Conservation (phyloP, 1,284 basidiomycete genomes). For the Moniliella sp. region DNA sequence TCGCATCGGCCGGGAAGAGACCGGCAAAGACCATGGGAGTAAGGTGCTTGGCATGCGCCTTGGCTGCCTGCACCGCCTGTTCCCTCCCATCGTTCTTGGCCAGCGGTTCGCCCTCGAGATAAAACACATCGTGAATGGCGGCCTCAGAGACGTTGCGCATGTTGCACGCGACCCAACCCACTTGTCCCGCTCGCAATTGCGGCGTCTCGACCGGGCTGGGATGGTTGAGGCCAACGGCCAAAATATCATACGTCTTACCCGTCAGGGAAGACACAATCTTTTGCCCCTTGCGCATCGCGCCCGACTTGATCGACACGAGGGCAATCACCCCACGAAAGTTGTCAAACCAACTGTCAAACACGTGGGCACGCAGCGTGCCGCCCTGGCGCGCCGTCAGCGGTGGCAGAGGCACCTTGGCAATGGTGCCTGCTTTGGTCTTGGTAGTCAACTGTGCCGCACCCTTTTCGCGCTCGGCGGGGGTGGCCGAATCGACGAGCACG, state of each 20-base stretch:
- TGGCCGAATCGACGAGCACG: conserved; percentile 61
- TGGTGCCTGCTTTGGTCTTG: not conserved
- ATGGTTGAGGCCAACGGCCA: conserved; percentile 74
- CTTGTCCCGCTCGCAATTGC: conserved; percentile 61
- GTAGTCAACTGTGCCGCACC: conserved; percentile 35
- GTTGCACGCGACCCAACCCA: conserved; percentile 64
- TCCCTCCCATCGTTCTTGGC: conserved; percentile 69
- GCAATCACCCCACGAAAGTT: conserved; percentile 89
- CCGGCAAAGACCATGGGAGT: conserved; percentile 96
- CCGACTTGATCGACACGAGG: conserved; percentile 52
- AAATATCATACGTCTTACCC: conserved; percentile 71
- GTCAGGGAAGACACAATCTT: conserved; percentile 62
- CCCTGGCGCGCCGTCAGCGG: conserved; percentile 8
- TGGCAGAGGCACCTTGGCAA: not conserved
- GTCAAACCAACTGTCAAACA: conserved; percentile 84
- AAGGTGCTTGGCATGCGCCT: conserved; percentile 63
- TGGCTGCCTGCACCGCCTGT: no score
- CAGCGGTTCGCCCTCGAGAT: conserved; percentile 52
- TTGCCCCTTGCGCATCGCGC: conserved; percentile 40
- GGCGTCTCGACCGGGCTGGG: conserved; percentile 38
- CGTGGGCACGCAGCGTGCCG: conserved; percentile 46
- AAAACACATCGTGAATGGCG: conserved; percentile 77
- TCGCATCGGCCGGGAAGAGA: conserved; percentile 74
- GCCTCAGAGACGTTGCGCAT: conserved; percentile 98
- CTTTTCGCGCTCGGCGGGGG: conserved; percentile 44